Evolutionary conservation across 176 grass and related monocot species (phyloP).

Genomic region (Carex cristatella): DNA sequence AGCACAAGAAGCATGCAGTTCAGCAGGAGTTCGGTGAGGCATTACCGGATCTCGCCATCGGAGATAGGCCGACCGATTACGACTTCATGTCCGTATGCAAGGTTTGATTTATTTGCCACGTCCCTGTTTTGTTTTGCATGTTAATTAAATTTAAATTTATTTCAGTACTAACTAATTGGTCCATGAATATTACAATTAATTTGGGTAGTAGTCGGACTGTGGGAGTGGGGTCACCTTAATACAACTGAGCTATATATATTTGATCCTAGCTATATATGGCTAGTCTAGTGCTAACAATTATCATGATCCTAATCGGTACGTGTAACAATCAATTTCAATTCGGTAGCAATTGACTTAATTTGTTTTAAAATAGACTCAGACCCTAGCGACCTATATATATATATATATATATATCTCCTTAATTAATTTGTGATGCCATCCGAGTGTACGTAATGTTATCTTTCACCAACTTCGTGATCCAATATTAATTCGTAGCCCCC

Average conservation of each 20-base stretch:
- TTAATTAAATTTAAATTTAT: not conserved
- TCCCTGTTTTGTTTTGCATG: not conserved
- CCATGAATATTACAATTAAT: not conserved
- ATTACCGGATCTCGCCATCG: conserved; percentile 64
- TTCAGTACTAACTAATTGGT: not conserved
- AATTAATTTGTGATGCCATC: not conserved
- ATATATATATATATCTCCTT: no score
- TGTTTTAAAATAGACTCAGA: not conserved
- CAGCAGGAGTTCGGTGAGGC: conserved; percentile 48
- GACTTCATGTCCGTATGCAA: conserved; percentile 95
- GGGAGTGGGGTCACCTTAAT: not conserved
- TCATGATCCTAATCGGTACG: not conserved
- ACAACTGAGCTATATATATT: not conserved
- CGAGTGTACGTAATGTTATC: not conserved
- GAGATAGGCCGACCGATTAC: conserved; percentile 68
- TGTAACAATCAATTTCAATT: not conserved
- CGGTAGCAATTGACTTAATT: not conserved
- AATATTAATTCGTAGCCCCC: conserved; percentile 23
- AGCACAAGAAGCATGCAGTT: conserved; percentile 68
- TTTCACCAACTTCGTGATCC: conserved; percentile 15
- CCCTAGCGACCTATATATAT: no score
- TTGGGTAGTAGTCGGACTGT: not conserved
- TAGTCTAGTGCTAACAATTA: not conserved
- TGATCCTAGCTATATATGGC: not conserved
- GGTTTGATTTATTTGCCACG: conserved; percentile 25